These are phyloP conservation scores for Dendryphion nanum DNA, from an alignment of 2,329 filamentous ascomycete genomes.

Conservation along the genomic window DNA sequence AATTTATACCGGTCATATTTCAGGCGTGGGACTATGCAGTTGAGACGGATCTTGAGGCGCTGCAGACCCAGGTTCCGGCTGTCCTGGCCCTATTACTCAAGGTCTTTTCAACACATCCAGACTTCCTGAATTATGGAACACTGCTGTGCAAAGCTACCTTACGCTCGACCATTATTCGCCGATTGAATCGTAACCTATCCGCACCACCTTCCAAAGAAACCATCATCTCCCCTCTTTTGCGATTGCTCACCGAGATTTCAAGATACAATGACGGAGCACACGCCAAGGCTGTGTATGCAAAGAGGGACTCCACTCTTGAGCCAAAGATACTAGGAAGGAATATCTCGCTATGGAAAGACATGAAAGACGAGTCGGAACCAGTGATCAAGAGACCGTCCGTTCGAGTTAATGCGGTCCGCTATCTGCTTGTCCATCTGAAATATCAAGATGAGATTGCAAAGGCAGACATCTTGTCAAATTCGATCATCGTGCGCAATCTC, in stretches of 20 bases:
- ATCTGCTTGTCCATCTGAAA: conserved; percentile 75
- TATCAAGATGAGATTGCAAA: conserved; percentile 76
- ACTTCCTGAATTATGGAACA: conserved; percentile 72
- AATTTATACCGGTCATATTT: conserved; percentile 75
- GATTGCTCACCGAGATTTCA: conserved; percentile 81
- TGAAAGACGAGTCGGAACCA: conserved; percentile 55
- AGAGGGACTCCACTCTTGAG: conserved; percentile 71
- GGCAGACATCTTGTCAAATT: conserved; percentile 76
- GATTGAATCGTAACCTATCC: conserved; percentile 75
- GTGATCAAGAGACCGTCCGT: conserved; percentile 72
- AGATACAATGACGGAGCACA: conserved; percentile 81
- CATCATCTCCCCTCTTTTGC: conserved; percentile 82
- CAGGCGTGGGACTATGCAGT: conserved; percentile 85
- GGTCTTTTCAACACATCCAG: conserved; percentile 69
- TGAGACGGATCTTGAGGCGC: conserved; percentile 73
- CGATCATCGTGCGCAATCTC: conserved; percentile 65
- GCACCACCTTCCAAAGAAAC: conserved; percentile 81
- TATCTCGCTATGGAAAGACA: conserved; percentile 64
- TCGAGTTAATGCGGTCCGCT: conserved; percentile 77
- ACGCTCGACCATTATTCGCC: conserved; percentile 75
- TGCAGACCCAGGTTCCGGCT: conserved; percentile 78
- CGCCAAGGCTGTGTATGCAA: conserved; percentile 74
- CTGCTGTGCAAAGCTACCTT: conserved; percentile 79
- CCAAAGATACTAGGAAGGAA: conserved; percentile 74
- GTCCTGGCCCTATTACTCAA: conserved; percentile 79